Evolutionary conservation across 768 basidiomycete species (phyloP).

Genomic region (Kwoniella shandongensis): DNA sequence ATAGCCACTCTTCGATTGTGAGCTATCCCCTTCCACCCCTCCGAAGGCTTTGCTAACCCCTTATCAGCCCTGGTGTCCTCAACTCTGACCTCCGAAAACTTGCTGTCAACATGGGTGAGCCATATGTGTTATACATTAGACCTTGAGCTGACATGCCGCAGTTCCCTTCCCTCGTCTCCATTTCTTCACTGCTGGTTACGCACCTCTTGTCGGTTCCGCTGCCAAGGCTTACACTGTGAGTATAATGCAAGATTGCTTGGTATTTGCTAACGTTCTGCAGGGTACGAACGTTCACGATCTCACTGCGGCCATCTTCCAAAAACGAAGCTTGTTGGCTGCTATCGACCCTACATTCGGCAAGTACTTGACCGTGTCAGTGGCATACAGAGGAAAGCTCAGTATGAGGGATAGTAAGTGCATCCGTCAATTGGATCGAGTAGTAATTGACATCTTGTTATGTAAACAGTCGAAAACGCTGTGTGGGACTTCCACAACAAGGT

Average conservation of each 20-base stretch:
- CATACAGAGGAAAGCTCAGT: constrained; percentile 46
- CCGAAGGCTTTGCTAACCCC: constrained; percentile 1
- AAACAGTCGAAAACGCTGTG: constrained; percentile 34
- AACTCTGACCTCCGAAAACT: constrained; percentile 54
- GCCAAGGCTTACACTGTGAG: constrained; percentile 39
- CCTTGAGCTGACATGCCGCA: constrained; percentile 41
- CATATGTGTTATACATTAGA: not conserved
- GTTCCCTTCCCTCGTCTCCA: constrained; percentile 99
- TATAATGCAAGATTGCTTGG: not conserved
- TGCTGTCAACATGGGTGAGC: constrained; percentile 52
- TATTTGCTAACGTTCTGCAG: constrained; percentile 14
- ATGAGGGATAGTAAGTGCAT: constrained; percentile 43
- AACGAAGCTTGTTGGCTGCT: constrained; percentile 40
- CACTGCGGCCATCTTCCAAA: constrained; percentile 42
- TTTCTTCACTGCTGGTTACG: constrained; percentile 95
- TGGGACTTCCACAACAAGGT: constrained; percentile 44
- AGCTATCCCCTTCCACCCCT: not conserved
- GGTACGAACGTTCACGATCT: constrained; percentile 40
- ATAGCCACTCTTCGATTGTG: constrained; percentile 49
- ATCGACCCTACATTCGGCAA: constrained; percentile 48
- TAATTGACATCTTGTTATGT: constrained; percentile 6
- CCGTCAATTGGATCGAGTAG: not conserved
- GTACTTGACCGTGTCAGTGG: constrained; percentile 49
- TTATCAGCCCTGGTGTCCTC: constrained; percentile 48
- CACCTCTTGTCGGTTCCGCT: constrained; percentile 51